These are phyloP conservation scores for Mallotus nudiflorus DNA, from an alignment of 345 rosid genomes.

Conservation along the genomic window DNA sequence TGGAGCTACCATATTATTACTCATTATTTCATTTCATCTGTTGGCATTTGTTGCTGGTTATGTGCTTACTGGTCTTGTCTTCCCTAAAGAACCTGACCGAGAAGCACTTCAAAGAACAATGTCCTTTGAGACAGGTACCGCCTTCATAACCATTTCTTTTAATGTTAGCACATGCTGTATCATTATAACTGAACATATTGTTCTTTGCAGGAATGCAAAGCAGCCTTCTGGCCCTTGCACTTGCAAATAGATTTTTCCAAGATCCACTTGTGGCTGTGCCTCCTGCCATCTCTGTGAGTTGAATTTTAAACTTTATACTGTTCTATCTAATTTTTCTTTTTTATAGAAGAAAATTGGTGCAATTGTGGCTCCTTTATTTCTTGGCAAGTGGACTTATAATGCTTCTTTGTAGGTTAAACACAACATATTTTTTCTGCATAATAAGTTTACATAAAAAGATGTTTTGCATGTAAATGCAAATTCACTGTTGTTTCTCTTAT, in stretches of 20 bases:
- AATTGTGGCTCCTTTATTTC: background rate
- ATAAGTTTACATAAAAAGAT: background rate
- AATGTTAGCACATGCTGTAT: background rate
- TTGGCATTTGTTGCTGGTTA: constrained; percentile 77
- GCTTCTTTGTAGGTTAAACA: background rate
- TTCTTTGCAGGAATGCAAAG: constrained; percentile 85
- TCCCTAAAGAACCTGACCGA: constrained; percentile 50
- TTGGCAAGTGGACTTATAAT: background rate
- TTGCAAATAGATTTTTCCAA: constrained; percentile 85
- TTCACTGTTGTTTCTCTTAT: background rate
- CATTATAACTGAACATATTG: constrained; percentile 7
- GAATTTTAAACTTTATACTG: background rate
- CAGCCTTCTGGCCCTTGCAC: constrained; percentile 89
- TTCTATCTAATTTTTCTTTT: background rate
- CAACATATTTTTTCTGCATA: background rate
- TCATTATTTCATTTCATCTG: constrained; percentile 65
- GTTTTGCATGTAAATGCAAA: background rate
- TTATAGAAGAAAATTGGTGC: background rate
- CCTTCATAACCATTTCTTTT: background rate
- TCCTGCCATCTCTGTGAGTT: constrained; percentile 86
- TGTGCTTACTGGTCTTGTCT: constrained; percentile 53
- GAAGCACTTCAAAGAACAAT: constrained; percentile 82
- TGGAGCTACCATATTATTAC: constrained; percentile 51
- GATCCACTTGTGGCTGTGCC: constrained; percentile 94
- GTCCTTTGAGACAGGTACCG: constrained; percentile 81